Percentiles rank a stretch among this genome's conserved stretches.
These are phyloP conservation scores for Epichloe brachyelytri DNA, from an alignment of 2,329 filamentous ascomycete species.

Conservation along the genomic window DNA sequence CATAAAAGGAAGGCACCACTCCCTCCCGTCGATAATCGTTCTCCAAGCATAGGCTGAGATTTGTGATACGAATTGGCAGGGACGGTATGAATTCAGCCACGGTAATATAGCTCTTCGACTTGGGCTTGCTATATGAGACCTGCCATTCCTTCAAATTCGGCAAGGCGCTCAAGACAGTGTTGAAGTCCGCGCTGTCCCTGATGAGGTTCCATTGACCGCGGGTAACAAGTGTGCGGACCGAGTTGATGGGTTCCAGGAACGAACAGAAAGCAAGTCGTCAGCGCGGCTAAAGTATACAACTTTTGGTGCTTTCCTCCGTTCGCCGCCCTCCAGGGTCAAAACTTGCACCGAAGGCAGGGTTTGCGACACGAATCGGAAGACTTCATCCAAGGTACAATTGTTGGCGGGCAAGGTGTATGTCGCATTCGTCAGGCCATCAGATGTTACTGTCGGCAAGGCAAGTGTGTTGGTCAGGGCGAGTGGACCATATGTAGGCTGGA, in stretches of 20 bases:
- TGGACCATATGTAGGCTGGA: slow-evolving; percentile 41
- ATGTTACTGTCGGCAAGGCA: slow-evolving; percentile 38
- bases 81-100: slow-evolving; percentile 50
- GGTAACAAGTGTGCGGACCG: slow-evolving; percentile 53
- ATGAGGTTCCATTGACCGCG: slow-evolving; percentile 70
- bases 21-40: slow-evolving; percentile 57
- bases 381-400: slow-evolving; percentile 58
- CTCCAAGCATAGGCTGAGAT: slow-evolving; percentile 56
- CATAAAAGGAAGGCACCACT: slow-evolving; percentile 45
- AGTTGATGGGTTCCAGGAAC: slow-evolving; percentile 26
- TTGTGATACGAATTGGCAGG: slow-evolving; percentile 44
- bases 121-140: slow-evolving; percentile 56
- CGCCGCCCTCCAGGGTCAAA: slow-evolving; percentile 63
- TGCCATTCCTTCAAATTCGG: slow-evolving; percentile 54
- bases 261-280: slow-evolving; percentile 10
- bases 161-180: slow-evolving; percentile 45
- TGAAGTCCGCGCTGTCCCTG: slow-evolving; percentile 49
- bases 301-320: slow-evolving; percentile 61
- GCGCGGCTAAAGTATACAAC: slow-evolving; percentile 28
- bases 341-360: slow-evolving; percentile 49
- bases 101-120: slow-evolving; percentile 59
- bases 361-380: slow-evolving; percentile 48
- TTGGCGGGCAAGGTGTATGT: slow-evolving; percentile 47
- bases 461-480: slow-evolving; percentile 29
- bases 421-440: slow-evolving; percentile 41